phyloP scores from a whole-genome alignment of 1,139 yeast genomes.

The Hyphopichia burtonii region DNA sequence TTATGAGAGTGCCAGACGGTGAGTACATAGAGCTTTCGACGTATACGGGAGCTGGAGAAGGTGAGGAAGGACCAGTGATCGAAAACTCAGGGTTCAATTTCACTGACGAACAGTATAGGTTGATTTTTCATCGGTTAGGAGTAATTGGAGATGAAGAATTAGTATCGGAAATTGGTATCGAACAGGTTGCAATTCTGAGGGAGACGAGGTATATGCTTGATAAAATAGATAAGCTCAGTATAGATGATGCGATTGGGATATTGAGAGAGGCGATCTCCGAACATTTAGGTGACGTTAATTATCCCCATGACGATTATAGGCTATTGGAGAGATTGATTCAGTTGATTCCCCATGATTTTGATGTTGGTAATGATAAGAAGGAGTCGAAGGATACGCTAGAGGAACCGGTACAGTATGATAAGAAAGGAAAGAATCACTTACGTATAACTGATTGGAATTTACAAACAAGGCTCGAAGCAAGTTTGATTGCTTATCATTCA shows the following conservation, averaged over 20 bases:
- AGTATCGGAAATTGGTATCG: slow-evolving; percentile 8
- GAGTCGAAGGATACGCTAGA: neutral
- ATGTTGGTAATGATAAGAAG: neutral
- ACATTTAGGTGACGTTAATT: slow-evolving; percentile 44
- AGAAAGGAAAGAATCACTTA: slow-evolving; percentile 15
- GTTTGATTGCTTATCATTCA: slow-evolving; percentile 42
- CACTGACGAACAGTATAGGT: slow-evolving; percentile 22
- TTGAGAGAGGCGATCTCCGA: slow-evolving; percentile 39
- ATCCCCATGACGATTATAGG: slow-evolving; percentile 34
- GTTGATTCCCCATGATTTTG: slow-evolving; percentile 17
- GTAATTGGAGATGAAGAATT: slow-evolving; percentile 27
- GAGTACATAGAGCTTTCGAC: slow-evolving; percentile 4
- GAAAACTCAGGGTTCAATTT: slow-evolving; percentile 9
- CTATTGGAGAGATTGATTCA: slow-evolving; percentile 31
- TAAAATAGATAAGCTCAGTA: slow-evolving; percentile 21
- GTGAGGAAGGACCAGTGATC: neutral
- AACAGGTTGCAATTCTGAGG: slow-evolving; percentile 17
- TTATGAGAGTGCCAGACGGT: neutral
- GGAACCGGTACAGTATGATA: neutral
- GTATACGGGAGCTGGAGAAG: neutral
- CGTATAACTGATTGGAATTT: slow-evolving; percentile 34
- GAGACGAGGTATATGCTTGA: slow-evolving; percentile 30
- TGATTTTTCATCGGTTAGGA: slow-evolving; percentile 31
- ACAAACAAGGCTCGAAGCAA: slow-evolving; percentile 40
- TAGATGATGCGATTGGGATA: slow-evolving; percentile 29